Evolutionary conservation across 2,329 filamentous ascomycete genomes (phyloP).

Genomic region (Phaeosphaeria sp.): DNA sequence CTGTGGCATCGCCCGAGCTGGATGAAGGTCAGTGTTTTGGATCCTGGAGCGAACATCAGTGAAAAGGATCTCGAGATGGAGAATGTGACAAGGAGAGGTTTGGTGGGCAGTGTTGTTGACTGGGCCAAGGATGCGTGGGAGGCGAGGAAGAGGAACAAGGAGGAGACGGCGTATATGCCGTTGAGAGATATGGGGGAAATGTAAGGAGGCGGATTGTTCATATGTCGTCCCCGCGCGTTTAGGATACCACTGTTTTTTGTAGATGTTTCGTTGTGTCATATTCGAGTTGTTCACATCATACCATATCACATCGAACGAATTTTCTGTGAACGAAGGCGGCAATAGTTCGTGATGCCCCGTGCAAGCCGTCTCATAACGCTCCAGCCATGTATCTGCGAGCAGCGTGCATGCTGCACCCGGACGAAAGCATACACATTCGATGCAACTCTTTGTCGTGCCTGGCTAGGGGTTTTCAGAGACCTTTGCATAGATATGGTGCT

Average conservation of each 20-base stretch:
- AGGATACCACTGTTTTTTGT: slow-evolving; percentile 18
- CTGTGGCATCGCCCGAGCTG: slow-evolving; percentile 84
- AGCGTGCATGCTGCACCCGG: too few species aligned
- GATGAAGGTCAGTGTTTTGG: slow-evolving; percentile 77
- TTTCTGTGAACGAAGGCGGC: too few species aligned
- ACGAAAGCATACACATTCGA: too few species aligned
- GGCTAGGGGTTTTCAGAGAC: too few species aligned
- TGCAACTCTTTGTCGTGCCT: too few species aligned
- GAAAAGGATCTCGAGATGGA: slow-evolving; percentile 37
- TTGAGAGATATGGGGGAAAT: slow-evolving; percentile 51
- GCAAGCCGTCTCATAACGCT: too few species aligned
- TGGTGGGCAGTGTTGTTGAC: slow-evolving; percentile 30
- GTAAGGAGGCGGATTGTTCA: slow-evolving; percentile 5
- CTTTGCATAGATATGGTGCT: too few species aligned
- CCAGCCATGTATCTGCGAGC: too few species aligned
- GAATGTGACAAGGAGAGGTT: slow-evolving; percentile 23
- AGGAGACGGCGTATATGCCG: slow-evolving; percentile 55
- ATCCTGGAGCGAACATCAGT: slow-evolving; percentile 49
- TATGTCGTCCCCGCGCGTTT: slow-evolving; percentile 1
- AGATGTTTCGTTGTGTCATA: neutral
- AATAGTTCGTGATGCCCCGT: too few species aligned
- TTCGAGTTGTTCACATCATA: neutral
- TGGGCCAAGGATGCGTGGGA: slow-evolving; percentile 40
- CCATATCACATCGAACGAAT: too few species aligned
- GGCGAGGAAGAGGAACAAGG: slow-evolving; percentile 47